phyloP scores from a whole-genome alignment of 1,284 basidiomycete genomes.

The Paramarasmius palmivorus region DNA sequence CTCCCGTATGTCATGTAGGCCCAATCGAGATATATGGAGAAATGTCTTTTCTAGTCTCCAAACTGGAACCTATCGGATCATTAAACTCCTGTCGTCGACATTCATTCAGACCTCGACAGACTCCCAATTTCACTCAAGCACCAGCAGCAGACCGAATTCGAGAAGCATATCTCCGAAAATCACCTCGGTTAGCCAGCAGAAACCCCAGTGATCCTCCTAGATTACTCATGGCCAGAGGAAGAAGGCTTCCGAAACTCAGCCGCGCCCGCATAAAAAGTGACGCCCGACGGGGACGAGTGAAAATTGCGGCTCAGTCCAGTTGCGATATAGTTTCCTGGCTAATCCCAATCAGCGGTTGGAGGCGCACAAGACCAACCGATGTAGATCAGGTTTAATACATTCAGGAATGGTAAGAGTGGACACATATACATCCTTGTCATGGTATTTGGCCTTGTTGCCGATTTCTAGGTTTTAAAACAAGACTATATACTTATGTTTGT shows the following conservation, averaged over 20 bases:
- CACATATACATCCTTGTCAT: neutral
- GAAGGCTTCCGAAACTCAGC: conserved; percentile 26
- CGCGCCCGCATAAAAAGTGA: conserved; percentile 68
- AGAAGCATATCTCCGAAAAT: conserved; percentile 31
- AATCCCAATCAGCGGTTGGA: conserved; percentile 72
- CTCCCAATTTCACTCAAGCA: conserved; percentile 1
- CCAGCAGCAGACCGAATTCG: neutral
- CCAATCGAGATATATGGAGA: conserved; percentile 58
- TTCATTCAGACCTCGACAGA: conserved; percentile 11
- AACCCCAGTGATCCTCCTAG: conserved; percentile 70
- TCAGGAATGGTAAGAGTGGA: conserved; percentile 9
- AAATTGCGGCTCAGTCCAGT: conserved; percentile 48
- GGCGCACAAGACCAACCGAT: conserved; percentile 43
- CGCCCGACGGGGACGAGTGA: conserved; percentile 61
- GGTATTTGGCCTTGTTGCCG: neutral
- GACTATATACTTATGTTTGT: neutral
- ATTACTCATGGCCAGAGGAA: conserved; percentile 62
- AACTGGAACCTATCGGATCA: conserved; percentile 49
- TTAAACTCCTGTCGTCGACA: conserved; percentile 38
- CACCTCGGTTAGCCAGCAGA: conserved; percentile 31
- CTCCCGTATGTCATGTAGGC: conserved; percentile 56
- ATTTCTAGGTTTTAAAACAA: neutral
- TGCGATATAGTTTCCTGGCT: conserved; percentile 79
- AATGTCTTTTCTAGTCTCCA: conserved; percentile 64
- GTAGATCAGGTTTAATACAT: conserved; percentile 8